A percentile compares a stretch with the other conserved stretches of the same genome.
phyloP scores from a whole-genome alignment of 148 eudicot species.

The Chenopodium album region DNA sequence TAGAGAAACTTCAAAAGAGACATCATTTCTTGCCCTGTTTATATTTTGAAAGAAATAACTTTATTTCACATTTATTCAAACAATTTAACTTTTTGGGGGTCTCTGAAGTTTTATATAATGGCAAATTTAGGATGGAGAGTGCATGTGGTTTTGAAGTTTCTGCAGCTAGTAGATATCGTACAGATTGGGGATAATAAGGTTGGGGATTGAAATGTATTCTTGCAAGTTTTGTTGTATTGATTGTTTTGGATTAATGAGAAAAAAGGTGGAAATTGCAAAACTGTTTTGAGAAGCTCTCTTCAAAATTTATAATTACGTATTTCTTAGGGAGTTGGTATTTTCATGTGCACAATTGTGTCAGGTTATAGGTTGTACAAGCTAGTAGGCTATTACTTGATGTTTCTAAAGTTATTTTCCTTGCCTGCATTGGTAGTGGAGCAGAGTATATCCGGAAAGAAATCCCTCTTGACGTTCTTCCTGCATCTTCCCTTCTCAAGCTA shows the following conservation, averaged over 20 bases:
- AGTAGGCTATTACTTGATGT: neutral
- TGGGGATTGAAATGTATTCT: neutral
- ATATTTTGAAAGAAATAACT: neutral
- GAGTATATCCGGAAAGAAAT: conserved; percentile 85
- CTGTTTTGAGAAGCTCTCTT: neutral
- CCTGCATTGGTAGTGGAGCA: conserved; percentile 74
- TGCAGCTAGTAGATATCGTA: neutral
- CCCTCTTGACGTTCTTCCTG: conserved; percentile 81
- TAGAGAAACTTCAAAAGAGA: neutral
- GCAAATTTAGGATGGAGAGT: neutral
- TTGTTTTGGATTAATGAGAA: neutral
- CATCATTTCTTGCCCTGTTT: neutral
- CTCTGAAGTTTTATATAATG: neutral
- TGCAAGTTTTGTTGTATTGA: neutral
- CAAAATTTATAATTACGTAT: neutral
- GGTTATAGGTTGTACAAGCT: neutral
- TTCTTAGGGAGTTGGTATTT: neutral
- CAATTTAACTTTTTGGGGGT: neutral
- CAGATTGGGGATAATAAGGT: neutral
- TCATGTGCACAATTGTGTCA: neutral
- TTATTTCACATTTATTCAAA: neutral
- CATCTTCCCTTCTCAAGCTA: conserved; percentile 67
- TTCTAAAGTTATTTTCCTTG: conserved; percentile 9
- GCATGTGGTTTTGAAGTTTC: neutral
- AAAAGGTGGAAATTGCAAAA: neutral